Percentiles rank a stretch among this genome's conserved stretches.
phyloP scores from a whole-genome alignment of 495 filamentous ascomycete genomes.

The Aspergillus heteromorphus region DNA sequence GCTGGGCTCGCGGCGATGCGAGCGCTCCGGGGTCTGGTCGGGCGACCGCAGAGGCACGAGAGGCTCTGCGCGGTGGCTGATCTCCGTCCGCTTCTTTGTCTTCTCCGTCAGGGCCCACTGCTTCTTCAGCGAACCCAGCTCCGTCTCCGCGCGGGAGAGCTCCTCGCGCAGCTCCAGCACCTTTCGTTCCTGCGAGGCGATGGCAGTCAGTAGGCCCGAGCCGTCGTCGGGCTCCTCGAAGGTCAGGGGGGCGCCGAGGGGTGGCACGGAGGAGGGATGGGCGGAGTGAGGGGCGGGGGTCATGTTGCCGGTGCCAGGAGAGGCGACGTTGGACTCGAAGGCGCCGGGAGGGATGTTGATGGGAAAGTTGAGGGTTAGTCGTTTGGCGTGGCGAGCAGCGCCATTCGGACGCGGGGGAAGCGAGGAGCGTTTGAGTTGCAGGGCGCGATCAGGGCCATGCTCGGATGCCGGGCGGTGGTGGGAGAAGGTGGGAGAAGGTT shows the following conservation, averaged over 20 bases:
- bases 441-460: background rate
- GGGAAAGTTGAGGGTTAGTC: slow-evolving; percentile 76
- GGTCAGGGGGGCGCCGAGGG: slow-evolving; percentile 39
- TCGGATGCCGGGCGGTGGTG: background rate
- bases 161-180: slow-evolving; percentile 92
- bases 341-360: slow-evolving; percentile 41
- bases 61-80: slow-evolving; percentile 49
- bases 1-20: slow-evolving; percentile 30
- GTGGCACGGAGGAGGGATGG: slow-evolving; percentile 24
- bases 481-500: slow-evolving; percentile 7
- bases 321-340: slow-evolving; percentile 27
- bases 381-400: slow-evolving; percentile 60
- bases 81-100: slow-evolving; percentile 66
- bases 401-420: slow-evolving; percentile 48
- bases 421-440: slow-evolving; percentile 41
- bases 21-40: slow-evolving; percentile 15
- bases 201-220: slow-evolving; percentile 74
- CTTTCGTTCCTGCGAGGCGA: slow-evolving; percentile 88
- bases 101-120: slow-evolving; percentile 77
- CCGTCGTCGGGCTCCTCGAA: slow-evolving; percentile 49
- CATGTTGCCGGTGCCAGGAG: slow-evolving; percentile 32
- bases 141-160: slow-evolving; percentile 69
- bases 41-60: slow-evolving; percentile 51
- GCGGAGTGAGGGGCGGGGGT: slow-evolving; percentile 33
- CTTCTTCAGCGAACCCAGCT: slow-evolving; percentile 71